phyloP scores from a whole-genome alignment of 352 stramenopile genomes.

The Globisporangium lucens region DNA sequence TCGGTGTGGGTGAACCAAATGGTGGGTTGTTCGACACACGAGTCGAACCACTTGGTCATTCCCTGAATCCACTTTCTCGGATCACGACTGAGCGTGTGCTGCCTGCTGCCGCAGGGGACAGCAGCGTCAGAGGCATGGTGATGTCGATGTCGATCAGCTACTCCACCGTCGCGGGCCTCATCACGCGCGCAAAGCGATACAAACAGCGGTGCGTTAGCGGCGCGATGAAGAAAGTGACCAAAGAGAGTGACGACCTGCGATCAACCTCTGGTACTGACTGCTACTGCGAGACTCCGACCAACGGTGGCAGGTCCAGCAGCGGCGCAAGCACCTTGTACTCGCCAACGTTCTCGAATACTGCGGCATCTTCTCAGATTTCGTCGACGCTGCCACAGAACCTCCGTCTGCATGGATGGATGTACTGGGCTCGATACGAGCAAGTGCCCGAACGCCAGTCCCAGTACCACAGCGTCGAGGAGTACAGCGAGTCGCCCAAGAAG shows the following conservation, averaged over 20 bases:
- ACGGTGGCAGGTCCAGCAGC: constrained; percentile 5
- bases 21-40: neutral
- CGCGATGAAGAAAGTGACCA: neutral
- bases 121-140: neutral
- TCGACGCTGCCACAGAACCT: constrained; percentile 20
- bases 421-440: constrained; percentile 29
- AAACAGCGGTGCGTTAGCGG: neutral
- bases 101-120: neutral
- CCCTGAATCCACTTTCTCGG: constrained; percentile 1
- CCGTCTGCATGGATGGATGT: constrained; percentile 39
- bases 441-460: neutral
- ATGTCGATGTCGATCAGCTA: constrained; percentile 21
- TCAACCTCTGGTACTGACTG: constrained; percentile 7
- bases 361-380: neutral
- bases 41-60: neutral
- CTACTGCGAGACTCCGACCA: neutral
- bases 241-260: constrained; percentile 15
- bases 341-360: constrained; percentile 1
- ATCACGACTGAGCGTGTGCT: constrained; percentile 5
- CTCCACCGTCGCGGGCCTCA: constrained; percentile 8
- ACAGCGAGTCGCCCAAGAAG: constrained; percentile 1
- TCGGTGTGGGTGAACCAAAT: neutral
- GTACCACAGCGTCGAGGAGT: neutral
- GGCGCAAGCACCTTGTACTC: constrained; percentile 9
- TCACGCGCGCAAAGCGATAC: constrained; percentile 10